Evolutionary conservation across 345 rosid species (phyloP).

Genomic region (Chamaenerion angustifolium): DNA sequence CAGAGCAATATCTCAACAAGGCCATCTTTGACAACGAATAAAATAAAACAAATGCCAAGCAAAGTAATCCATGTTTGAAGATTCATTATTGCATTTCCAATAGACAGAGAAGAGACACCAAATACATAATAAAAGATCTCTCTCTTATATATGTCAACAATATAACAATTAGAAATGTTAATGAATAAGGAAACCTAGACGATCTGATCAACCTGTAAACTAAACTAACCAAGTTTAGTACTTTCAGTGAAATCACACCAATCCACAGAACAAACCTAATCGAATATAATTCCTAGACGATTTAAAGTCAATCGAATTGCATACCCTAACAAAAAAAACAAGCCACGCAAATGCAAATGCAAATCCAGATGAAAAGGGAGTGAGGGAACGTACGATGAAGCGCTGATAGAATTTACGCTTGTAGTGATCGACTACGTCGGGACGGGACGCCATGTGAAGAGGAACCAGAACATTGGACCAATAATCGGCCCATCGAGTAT

Average conservation of each 20-base stretch:
- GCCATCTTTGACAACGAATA: too few species aligned
- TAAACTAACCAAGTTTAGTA: too few species aligned
- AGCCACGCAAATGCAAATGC: not conserved
- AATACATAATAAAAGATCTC: too few species aligned
- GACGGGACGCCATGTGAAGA: conserved; percentile 76
- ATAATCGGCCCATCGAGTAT: conserved; percentile 77
- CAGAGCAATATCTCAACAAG: too few species aligned
- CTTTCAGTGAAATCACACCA: not conserved
- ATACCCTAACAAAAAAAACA: conserved; percentile 2
- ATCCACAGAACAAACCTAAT: not conserved
- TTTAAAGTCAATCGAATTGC: not conserved
- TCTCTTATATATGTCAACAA: too few species aligned
- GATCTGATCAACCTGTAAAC: too few species aligned
- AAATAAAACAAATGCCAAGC: too few species aligned
- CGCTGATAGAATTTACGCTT: conserved; percentile 98
- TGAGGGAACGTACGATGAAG: conserved; percentile 32
- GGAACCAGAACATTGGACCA: conserved; percentile 93
- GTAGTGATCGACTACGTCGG: conserved; percentile 76
- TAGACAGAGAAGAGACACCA: too few species aligned
- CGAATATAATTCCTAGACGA: not conserved
- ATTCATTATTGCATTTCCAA: too few species aligned
- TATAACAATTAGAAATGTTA: too few species aligned
- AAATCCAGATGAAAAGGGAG: not conserved
- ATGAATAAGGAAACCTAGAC: too few species aligned
- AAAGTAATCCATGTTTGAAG: too few species aligned